phyloP scores from a whole-genome alignment of 108 stramenopile genomes.

The Cyclostephanos tholiformis region DNA sequence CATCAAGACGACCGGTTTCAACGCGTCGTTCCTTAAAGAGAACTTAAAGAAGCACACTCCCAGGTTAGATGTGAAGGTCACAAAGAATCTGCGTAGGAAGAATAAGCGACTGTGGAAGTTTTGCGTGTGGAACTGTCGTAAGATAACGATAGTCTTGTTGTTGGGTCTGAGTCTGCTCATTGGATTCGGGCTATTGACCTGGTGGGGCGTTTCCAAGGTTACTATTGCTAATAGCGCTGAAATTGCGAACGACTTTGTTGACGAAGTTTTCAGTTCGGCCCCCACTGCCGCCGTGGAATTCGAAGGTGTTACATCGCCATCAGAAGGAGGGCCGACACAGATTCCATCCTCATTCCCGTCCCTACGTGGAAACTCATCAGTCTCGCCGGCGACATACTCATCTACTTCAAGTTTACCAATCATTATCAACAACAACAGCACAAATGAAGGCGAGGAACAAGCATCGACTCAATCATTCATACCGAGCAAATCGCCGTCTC shows the following conservation, averaged over 20 bases:
- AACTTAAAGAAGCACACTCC: conserved; percentile 1
- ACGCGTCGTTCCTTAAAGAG: background rate
- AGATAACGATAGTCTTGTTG: conserved; percentile 23
- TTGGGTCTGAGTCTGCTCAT: conserved; percentile 15
- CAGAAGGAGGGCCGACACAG: conserved; percentile 7
- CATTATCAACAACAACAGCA: conserved; percentile 5
- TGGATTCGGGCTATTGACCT: conserved; percentile 17
- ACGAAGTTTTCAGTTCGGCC: background rate
- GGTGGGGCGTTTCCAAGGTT: conserved; percentile 16
- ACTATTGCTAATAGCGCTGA: background rate
- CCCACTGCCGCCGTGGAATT: conserved; percentile 5
- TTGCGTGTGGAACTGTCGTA: conserved; percentile 45
- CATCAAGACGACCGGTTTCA: background rate
- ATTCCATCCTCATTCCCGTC: conserved; percentile 28
- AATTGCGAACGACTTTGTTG: background rate
- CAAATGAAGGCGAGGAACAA: background rate
- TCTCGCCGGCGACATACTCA: background rate
- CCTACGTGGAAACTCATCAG: background rate
- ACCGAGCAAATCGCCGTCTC: conserved; percentile 1
- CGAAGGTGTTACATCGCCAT: background rate
- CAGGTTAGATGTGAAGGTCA: conserved; percentile 12
- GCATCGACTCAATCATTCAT: background rate
- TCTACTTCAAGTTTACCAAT: background rate
- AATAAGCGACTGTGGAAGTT: conserved; percentile 41
- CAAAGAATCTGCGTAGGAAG: conserved; percentile 20